Evolutionary conservation across 169 alveolate species (phyloP).

Genomic region (Eimeria praecox): DNA sequence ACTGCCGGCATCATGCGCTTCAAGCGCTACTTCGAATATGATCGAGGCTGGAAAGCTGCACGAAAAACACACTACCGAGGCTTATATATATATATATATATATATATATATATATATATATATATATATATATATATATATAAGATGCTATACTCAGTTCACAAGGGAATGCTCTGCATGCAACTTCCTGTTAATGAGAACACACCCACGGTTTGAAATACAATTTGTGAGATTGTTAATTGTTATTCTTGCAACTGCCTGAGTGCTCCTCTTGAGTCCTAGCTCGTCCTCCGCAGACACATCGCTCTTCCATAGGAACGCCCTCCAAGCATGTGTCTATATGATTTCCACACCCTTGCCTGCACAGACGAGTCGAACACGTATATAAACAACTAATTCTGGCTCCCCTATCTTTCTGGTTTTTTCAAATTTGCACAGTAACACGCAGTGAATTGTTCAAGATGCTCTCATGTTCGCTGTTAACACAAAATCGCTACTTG

Average conservation of each 20-base stretch:
- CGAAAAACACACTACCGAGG: too few relatives aligned
- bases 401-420: neutral
- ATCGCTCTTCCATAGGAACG: conserved; percentile 26
- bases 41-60: too few relatives aligned
- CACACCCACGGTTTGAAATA: too few relatives aligned
- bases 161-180: neutral
- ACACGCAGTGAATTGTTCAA: neutral
- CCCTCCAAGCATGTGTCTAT: conserved; percentile 26
- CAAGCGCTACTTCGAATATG: too few relatives aligned
- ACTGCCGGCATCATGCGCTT: too few relatives aligned
- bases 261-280: conserved; percentile 36
- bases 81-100: too few relatives aligned
- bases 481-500: neutral
- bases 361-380: neutral
- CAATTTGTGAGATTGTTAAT: neutral
- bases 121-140: too few relatives aligned
- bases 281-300: conserved; percentile 28
- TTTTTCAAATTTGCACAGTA: neutral
- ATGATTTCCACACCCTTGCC: conserved; percentile 48
- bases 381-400: neutral
- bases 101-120: too few relatives aligned
- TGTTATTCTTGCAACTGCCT: neutral
- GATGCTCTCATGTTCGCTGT: neutral
- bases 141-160: neutral
- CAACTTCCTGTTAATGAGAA: neutral